These are phyloP conservation scores for Stagonosporopsis vannaccii DNA, from an alignment of 2,329 filamentous ascomycete species.

Conservation along the genomic window DNA sequence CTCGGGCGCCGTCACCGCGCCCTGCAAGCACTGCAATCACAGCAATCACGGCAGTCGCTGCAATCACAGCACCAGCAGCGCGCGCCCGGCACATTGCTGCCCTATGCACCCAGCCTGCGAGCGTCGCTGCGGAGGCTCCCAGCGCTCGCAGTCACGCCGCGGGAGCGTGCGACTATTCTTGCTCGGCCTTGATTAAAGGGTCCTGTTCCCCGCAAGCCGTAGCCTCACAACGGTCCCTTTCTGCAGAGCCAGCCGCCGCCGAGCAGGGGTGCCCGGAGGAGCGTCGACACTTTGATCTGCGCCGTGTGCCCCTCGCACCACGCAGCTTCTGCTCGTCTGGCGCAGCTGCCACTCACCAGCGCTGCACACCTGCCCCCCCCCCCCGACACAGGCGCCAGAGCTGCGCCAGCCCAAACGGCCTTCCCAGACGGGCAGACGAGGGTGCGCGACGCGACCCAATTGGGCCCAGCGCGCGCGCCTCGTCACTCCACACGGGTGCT, in stretches of 20 bases:
- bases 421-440: background rate
- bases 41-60: no score
- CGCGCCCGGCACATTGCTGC: background rate
- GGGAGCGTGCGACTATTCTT: constrained; percentile 8
- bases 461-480: constrained; percentile 7
- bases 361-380: background rate
- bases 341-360: background rate
- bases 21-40: no score
- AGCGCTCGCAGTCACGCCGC: background rate
- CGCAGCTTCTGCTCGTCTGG: no score
- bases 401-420: background rate
- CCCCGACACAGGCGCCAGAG: no score
- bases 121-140: background rate
- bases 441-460: background rate
- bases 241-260: constrained; percentile 4
- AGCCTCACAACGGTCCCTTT: constrained; percentile 16
- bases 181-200: constrained; percentile 17
- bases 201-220: constrained; percentile 10
- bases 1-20: background rate
- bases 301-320: background rate
- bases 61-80: background rate
- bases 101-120: background rate
- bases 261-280: constrained; percentile 6
- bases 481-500: constrained; percentile 15
- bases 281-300: background rate